phyloP scores from a whole-genome alignment of 495 filamentous ascomycete genomes.

The Penicillium psychrofluorescens region DNA sequence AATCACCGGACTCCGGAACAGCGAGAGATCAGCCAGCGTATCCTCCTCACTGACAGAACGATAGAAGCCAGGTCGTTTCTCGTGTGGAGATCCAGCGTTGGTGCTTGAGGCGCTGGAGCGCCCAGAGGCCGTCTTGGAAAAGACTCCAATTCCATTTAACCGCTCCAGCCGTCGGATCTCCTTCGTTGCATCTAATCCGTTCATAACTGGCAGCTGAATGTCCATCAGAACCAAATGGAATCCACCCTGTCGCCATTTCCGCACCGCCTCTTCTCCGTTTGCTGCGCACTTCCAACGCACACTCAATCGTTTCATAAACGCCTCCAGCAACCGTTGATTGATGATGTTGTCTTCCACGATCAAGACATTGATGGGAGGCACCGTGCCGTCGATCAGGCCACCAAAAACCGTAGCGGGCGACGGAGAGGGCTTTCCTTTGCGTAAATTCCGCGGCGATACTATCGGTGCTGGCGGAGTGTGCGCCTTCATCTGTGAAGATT shows the following conservation, averaged over 20 bases:
- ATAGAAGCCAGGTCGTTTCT: slow-evolving; percentile 15
- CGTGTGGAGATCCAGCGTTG: slow-evolving; percentile 15
- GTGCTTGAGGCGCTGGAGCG: slow-evolving; percentile 29
- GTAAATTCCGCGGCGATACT: slow-evolving; percentile 29
- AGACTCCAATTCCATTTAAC: slow-evolving; percentile 84
- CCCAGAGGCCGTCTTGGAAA: slow-evolving; percentile 48
- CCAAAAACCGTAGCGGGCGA: slow-evolving; percentile 36
- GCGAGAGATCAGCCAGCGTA: slow-evolving; percentile 52
- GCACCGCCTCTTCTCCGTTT: slow-evolving; percentile 87
- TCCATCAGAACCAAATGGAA: slow-evolving; percentile 98
- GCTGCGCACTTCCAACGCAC: slow-evolving; percentile 97
- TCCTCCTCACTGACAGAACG: slow-evolving; percentile 48
- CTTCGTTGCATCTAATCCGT: slow-evolving; percentile 89
- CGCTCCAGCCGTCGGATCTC: slow-evolving; percentile 89
- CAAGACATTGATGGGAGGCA: slow-evolving; percentile 94
- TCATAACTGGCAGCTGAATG: slow-evolving; percentile 97
- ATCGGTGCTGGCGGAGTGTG: slow-evolving; percentile 30
- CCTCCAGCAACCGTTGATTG: slow-evolving; percentile 86
- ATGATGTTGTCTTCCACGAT: slow-evolving; percentile 99
- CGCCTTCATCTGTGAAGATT: slow-evolving; percentile 29
- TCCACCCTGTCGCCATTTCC: slow-evolving; percentile 88
- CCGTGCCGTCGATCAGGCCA: slow-evolving; percentile 71
- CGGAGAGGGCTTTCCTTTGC: slow-evolving; percentile 40
- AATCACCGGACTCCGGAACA: slow-evolving; percentile 95
- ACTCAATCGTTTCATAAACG: slow-evolving; percentile 92